phyloP scores from a whole-genome alignment of 148 eudicot genomes.

The Chenopodium quinoa region DNA sequence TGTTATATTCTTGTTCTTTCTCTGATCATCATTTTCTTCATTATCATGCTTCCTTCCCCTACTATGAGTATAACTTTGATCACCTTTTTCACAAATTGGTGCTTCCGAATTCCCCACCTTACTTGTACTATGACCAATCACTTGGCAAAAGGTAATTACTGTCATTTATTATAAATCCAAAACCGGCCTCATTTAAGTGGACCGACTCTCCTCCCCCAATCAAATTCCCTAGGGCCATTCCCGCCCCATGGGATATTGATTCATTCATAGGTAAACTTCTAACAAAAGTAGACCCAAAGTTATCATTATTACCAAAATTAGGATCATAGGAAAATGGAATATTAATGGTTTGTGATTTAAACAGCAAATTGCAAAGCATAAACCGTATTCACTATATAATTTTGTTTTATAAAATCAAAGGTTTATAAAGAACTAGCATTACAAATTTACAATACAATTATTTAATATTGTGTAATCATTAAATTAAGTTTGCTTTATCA shows the following conservation, averaged over 20 bases:
- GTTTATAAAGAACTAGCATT: too few species aligned
- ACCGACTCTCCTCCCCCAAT: background rate
- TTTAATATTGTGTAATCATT: too few species aligned
- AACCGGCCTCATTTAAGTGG: constrained; percentile 6
- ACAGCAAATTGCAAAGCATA: too few species aligned
- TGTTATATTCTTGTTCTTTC: constrained; percentile 35
- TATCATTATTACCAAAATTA: background rate
- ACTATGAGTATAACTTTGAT: background rate
- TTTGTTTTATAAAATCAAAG: too few species aligned
- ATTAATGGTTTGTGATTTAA: too few species aligned
- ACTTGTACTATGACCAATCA: background rate
- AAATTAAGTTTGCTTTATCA: too few species aligned
- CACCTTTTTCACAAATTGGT: background rate
- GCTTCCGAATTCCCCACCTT: background rate
- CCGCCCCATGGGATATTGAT: background rate
- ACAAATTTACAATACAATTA: too few species aligned
- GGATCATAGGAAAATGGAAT: background rate
- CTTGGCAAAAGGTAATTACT: background rate
- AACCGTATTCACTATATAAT: too few species aligned
- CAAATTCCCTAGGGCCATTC: background rate
- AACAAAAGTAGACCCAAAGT: background rate
- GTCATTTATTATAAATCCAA: constrained; percentile 8
- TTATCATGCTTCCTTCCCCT: constrained; percentile 33
- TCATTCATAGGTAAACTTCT: background rate
- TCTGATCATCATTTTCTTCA: constrained; percentile 19